phyloP scores from a whole-genome alignment of 1,284 basidiomycete genomes.

The Microbotryomycetes sp. region DNA sequence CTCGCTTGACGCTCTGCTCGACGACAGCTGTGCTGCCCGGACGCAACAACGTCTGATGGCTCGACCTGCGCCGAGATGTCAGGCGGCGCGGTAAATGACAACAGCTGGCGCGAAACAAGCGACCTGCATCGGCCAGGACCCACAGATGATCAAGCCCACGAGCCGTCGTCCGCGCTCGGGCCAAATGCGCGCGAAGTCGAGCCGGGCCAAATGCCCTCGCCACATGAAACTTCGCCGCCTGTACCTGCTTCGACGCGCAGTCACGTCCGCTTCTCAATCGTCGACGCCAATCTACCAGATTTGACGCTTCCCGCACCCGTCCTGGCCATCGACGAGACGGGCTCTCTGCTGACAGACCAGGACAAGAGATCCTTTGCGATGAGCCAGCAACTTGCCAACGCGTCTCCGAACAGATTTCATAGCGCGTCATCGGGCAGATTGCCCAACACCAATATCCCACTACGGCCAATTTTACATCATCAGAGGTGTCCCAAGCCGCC shows the following conservation, averaged over 20 bases:
- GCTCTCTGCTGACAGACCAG: background rate
- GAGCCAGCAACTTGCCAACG: background rate
- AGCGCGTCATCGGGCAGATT: background rate
- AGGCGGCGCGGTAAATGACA: too few species aligned
- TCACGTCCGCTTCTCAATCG: background rate
- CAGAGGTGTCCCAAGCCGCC: background rate
- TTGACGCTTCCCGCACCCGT: constrained; percentile 20
- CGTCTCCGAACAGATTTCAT: background rate
- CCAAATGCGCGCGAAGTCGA: too few species aligned
- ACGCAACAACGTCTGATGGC: too few species aligned
- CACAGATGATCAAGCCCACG: too few species aligned
- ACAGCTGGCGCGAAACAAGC: too few species aligned
- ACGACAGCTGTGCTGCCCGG: too few species aligned
- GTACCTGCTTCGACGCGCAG: background rate
- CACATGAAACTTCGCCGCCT: too few species aligned
- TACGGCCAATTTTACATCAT: constrained; percentile 22
- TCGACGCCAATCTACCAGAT: constrained; percentile 8
- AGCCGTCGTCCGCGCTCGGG: too few species aligned
- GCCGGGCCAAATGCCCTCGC: background rate
- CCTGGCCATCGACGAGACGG: background rate
- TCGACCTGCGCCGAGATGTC: too few species aligned
- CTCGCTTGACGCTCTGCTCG: too few species aligned
- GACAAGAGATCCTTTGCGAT: background rate
- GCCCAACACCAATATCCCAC: constrained; percentile 7
- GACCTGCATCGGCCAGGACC: too few species aligned